These are phyloP conservation scores for Cryptosporidium canis DNA, from an alignment of 169 alveolate genomes.

Conservation along the genomic window DNA sequence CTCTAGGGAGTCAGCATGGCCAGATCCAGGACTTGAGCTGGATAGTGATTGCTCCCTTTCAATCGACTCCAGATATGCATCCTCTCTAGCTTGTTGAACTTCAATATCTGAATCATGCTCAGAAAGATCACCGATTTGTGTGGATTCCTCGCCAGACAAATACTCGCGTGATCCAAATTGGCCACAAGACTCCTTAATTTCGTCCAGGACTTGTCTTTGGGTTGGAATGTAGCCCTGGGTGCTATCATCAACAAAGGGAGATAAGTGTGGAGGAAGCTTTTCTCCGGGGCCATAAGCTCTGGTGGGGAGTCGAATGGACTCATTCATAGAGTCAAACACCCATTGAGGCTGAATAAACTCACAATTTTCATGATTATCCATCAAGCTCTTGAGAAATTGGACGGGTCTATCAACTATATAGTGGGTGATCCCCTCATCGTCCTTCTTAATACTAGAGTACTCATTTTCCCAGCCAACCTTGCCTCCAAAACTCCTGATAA, in stretches of 20 bases:
- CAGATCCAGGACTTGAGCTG: neutral
- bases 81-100: constrained; percentile 48
- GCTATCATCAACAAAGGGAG: constrained; percentile 88
- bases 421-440: constrained; percentile 88
- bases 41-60: constrained; percentile 10
- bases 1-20: neutral
- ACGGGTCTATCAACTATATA: constrained; percentile 90
- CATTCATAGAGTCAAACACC: constrained; percentile 92
- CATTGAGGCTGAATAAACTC: constrained; percentile 95
- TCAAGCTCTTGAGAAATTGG: constrained; percentile 75
- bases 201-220: constrained; percentile 57
- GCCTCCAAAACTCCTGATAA: constrained; percentile 91
- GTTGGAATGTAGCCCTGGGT: constrained; percentile 58
- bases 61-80: constrained; percentile 34
- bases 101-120: constrained; percentile 32
- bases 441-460: constrained; percentile 78
- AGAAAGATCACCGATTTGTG: neutral
- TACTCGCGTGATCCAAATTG: neutral
- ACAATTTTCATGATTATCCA: constrained; percentile 76
- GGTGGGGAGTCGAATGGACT: constrained; percentile 86
- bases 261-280: constrained; percentile 93
- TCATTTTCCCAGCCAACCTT: constrained; percentile 83
- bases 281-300: constrained; percentile 90
- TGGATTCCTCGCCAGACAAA: neutral
- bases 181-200: neutral